A percentile compares a stretch with the other conserved stretches of the same genome.
Evolutionary conservation across 2,329 filamentous ascomycete genomes (phyloP).

Genomic region (Cadophora sp.): DNA sequence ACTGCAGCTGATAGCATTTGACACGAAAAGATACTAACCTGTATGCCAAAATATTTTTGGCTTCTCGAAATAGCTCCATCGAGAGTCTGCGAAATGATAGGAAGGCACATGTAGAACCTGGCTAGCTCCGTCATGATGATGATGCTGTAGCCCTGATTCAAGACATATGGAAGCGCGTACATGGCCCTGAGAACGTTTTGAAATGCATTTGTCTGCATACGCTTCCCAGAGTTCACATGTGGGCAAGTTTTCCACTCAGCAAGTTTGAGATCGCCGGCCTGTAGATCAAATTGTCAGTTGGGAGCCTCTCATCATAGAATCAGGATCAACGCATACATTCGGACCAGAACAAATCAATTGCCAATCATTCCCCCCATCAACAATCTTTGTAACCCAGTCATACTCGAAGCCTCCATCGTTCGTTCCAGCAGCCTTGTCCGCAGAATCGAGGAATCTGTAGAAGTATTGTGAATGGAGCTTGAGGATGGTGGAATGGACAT

Average conservation of each 20-base stretch:
- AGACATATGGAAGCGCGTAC: not conserved
- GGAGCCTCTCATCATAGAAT: not conserved
- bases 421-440: slow-evolving; percentile 20
- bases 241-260: not conserved
- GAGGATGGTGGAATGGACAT: slow-evolving; percentile 25
- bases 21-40: not conserved
- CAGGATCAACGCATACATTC: slow-evolving; percentile 1
- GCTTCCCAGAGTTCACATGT: not conserved
- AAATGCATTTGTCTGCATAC: not conserved
- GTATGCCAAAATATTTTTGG: no score
- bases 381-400: slow-evolving; percentile 24
- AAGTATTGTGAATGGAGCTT: slow-evolving; percentile 27
- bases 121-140: not conserved
- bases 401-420: slow-evolving; percentile 6
- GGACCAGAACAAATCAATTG: not conserved
- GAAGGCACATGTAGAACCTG: slow-evolving; percentile 19
- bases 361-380: slow-evolving; percentile 9
- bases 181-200: not conserved
- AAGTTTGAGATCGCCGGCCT: not conserved
- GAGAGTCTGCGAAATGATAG: slow-evolving; percentile 14
- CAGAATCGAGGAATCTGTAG: slow-evolving; percentile 26
- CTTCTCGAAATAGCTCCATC: slow-evolving; percentile 5
- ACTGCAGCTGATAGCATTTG: not conserved
- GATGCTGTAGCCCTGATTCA: not conserved
- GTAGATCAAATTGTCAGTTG: not conserved